Base-by-base conservation (phyloP, 768 basidiomycete genomes). In the Mycena amicta region DNA sequence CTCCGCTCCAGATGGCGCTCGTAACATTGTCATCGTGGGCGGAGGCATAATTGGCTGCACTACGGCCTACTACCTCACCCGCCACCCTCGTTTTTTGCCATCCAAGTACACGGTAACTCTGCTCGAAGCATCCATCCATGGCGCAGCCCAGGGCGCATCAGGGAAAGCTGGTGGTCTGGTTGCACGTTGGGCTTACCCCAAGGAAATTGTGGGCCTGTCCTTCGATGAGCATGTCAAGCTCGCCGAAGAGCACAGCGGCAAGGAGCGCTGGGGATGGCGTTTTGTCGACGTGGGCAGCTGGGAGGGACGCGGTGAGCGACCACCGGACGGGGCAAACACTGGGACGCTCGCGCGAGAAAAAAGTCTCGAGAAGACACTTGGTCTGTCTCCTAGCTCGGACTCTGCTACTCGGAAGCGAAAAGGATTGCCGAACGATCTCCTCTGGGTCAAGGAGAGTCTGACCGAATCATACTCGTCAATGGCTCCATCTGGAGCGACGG, bases 41-140 rank as follows among this genome's bases (percentile, higher is more conserved):
- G 93, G 87, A 22, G 93, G 93, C 0, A 93, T 95, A 63, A 89
- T 94, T 39, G 93, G 93, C 8, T 86, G 88, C 57, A 88, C 88
- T 1, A 90, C 87, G 0, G 92, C 92, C 15, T 94, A 91, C 75
- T 93, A 90, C 71, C 78, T 93, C 52, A 75, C 88, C 15, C 78
- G 78, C 23, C 85, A 88, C 60, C 81, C 83, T 3, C 73, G 70
- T 8, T 84, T 79, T 65, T 66, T 74, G 16, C 58, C 75, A 3
- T 59, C 72, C 11, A 70, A 68, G 3, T 75, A 77, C 12, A 77
- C 70, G 26, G 74, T 90, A 41, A 89, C 85, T 16, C 74, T 93
- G 6, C 71, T 96, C 53, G 86, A 95, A 64, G 89, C 92, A 53
- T 91, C 89, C 0, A 75, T 69, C 5, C 67, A 80, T 46, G 85